Evolutionary conservation across 2,329 filamentous ascomycete genomes (phyloP).

Genomic region (Aspergillus ustus): DNA sequence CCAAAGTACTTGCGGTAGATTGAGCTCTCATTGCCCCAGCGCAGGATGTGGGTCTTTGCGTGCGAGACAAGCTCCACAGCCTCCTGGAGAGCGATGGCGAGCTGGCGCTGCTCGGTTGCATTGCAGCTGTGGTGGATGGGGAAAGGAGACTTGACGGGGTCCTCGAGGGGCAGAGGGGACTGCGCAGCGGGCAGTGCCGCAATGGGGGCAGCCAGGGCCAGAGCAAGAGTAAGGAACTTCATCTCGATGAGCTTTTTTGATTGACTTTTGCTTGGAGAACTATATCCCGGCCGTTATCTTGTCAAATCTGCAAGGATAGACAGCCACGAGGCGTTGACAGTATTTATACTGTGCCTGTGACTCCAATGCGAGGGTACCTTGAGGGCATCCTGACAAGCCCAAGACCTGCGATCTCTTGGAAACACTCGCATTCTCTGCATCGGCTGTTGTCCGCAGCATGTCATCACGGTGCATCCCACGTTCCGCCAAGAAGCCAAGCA

Average conservation of each 20-base stretch:
- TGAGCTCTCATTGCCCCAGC: constrained; percentile 58
- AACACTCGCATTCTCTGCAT: neutral
- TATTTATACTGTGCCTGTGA: constrained; percentile 11
- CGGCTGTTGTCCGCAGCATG: neutral
- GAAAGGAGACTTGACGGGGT: constrained; percentile 32
- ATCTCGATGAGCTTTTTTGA: constrained; percentile 1
- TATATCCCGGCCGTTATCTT: neutral
- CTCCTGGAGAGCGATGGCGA: constrained; percentile 63
- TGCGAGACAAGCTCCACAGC: constrained; percentile 62
- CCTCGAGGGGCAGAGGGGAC: constrained; percentile 9
- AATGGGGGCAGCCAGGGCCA: constrained; percentile 17
- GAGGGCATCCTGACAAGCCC: constrained; percentile 11
- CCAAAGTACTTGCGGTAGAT: constrained; percentile 72
- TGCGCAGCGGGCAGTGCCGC: constrained; percentile 16
- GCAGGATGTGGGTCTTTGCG: constrained; percentile 62
- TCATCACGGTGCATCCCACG: constrained; percentile 8
- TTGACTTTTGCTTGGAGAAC: neutral
- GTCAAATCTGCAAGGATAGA: constrained; percentile 7
- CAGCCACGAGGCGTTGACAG: neutral
- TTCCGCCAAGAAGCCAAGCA: constrained; percentile 18
- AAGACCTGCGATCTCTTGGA: constrained; percentile 1
- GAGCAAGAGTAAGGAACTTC: constrained; percentile 9
- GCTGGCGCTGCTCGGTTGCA: constrained; percentile 60
- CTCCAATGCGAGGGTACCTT: constrained; percentile 17
- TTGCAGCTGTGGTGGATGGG: constrained; percentile 71